phyloP scores from a whole-genome alignment of 176 grass and related monocot species.

The Otatea glauca region DNA sequence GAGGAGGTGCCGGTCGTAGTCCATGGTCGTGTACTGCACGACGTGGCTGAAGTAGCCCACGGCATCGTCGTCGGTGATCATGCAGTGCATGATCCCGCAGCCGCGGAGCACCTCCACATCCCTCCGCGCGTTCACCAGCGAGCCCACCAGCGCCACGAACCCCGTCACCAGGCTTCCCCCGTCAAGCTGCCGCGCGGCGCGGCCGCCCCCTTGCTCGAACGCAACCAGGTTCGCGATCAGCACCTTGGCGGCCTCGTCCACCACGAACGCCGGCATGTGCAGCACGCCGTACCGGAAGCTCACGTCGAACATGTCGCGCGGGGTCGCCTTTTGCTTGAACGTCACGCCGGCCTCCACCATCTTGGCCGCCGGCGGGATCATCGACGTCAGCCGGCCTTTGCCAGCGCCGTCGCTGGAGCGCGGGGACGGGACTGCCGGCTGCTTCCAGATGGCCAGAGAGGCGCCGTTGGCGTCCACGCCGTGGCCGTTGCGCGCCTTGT shows the following conservation, averaged over 20 bases:
- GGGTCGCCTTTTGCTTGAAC: slow-evolving; percentile 54
- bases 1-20: slow-evolving; percentile 56
- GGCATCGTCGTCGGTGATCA: slow-evolving; percentile 61
- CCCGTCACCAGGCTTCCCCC: slow-evolving; percentile 49
- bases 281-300: slow-evolving; percentile 53
- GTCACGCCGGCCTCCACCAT: slow-evolving; percentile 56
- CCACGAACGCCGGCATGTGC: slow-evolving; percentile 53
- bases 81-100: slow-evolving; percentile 60
- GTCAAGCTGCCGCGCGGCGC: slow-evolving; percentile 40
- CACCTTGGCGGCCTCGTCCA: slow-evolving; percentile 55
- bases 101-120: slow-evolving; percentile 59
- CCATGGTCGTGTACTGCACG: slow-evolving; percentile 59
- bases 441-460: slow-evolving; percentile 55
- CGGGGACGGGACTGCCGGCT: slow-evolving; percentile 33
- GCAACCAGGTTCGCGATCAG: slow-evolving; percentile 58
- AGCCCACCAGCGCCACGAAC: slow-evolving; percentile 54
- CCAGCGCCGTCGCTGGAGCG: slow-evolving; percentile 12
- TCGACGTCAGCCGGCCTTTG: slow-evolving; percentile 43
- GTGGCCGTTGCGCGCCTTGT: too few relatives aligned
- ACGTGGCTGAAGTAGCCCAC: slow-evolving; percentile 58
- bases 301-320: slow-evolving; percentile 52
- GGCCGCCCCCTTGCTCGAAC: slow-evolving; percentile 57
- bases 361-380: slow-evolving; percentile 52
- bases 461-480: neutral
- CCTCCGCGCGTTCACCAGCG: slow-evolving; percentile 51